Base-by-base conservation (phyloP, 768 basidiomycete species). In the Boletus rufocinnamomeus region DNA sequence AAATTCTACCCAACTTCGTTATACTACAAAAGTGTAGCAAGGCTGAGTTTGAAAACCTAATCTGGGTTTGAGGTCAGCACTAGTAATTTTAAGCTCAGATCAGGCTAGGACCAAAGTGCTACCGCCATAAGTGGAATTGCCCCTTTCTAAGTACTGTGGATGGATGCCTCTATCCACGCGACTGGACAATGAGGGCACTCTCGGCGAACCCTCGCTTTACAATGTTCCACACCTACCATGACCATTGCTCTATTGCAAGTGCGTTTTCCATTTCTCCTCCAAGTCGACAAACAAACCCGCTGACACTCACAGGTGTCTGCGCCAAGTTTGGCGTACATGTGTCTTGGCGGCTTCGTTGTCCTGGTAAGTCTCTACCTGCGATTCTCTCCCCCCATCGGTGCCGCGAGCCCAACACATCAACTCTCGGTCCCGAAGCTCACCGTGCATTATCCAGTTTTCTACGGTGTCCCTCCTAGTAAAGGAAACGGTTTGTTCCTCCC, bases 381-480 rank as follows among this genome's bases (percentile, higher is more conserved):
- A 5, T 49, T 25, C 7, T 46, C 35, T 35, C 6, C 19, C 25
- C 3, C 14, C 37, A 0, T 35, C 21, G 10, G 38, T 40, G 50
- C 19, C 23, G 21, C 28, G 21, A 28, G 23, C 41, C 30, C 25
- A 25, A 38, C 21, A 6, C 27, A 4, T 14, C 2, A 0, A 14
- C 17, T 35, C 28, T 9, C 30, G 17, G 19, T 28, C 21, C 17
- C 34, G 19, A 19, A 21, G 3, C 59, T 54, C 49, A 53, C 45
- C 17, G 4, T 32, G 6, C 16, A 8, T 40, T 41, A 6, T 53
- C 25, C 63, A 93, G 91, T 95, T 95, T 72, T 92, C 91, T 30
- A 82, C 93, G 80, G 76, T 91, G 37, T 93, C 93, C 4, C 78
- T 94, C 21, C 75, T 94, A 16, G 83, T 94, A 46, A 91, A 91